phyloP scores from a whole-genome alignment of 257 asterid species.

The Fraxinus pennsylvanica region DNA sequence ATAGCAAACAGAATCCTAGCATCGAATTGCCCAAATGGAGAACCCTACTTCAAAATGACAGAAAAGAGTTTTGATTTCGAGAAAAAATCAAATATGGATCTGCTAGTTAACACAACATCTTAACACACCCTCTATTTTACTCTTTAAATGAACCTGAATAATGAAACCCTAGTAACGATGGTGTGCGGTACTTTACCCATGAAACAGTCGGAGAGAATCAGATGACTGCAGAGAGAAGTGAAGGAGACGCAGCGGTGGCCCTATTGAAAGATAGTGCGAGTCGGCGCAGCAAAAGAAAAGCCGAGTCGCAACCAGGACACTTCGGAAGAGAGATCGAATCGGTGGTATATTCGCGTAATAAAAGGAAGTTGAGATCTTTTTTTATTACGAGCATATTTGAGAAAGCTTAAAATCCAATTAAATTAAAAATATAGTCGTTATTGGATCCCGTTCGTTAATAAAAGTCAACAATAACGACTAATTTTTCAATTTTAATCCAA shows the following conservation, averaged over 20 bases:
- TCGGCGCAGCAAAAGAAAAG: conserved; percentile 7
- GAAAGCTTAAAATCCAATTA: no score
- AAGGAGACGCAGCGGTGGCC: conserved; percentile 27
- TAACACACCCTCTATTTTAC: background rate
- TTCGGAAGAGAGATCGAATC: conserved; percentile 27
- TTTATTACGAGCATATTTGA: no score
- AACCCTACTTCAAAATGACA: background rate
- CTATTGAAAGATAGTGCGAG: conserved; percentile 24
- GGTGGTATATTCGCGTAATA: background rate
- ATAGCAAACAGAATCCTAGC: background rate
- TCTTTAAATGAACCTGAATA: background rate
- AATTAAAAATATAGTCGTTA: no score
- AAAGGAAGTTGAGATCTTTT: background rate
- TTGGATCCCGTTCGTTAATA: no score
- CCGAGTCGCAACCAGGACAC: conserved; percentile 24
- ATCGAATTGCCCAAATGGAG: background rate
- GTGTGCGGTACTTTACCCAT: background rate
- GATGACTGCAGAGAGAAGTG: background rate
- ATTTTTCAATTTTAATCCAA: no score
- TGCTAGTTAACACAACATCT: background rate
- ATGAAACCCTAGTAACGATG: background rate
- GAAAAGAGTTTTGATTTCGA: background rate
- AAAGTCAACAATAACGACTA: no score
- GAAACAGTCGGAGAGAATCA: conserved; percentile 1
- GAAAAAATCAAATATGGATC: background rate